Percentiles rank a stretch among this genome's conserved stretches.
These are phyloP conservation scores for Trametes cingulata DNA, from an alignment of 768 basidiomycete genomes.

Conservation along the genomic window DNA sequence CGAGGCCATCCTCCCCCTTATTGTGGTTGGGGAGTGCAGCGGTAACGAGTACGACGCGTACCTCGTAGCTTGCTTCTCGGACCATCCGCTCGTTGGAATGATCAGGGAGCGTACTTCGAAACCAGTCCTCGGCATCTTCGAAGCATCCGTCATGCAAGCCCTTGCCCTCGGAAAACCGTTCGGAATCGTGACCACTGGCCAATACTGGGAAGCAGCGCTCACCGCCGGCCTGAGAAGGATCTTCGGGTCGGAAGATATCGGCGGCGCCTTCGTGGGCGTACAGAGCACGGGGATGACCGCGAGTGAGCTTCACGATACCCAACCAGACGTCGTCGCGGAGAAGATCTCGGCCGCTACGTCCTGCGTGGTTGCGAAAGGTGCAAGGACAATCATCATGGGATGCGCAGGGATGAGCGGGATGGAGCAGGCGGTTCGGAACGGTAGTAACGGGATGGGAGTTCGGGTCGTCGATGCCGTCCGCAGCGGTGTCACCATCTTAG, in stretches of 20 bases:
- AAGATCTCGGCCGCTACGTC: slow-evolving; percentile 31
- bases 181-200: slow-evolving; percentile 40
- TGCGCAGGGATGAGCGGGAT: slow-evolving; percentile 32
- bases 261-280: slow-evolving; percentile 33
- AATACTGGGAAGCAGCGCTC: slow-evolving; percentile 36
- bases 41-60: slow-evolving; percentile 27
- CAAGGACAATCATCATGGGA: slow-evolving; percentile 24
- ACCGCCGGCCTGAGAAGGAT: slow-evolving; percentile 26
- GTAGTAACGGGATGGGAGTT: slow-evolving; percentile 12
- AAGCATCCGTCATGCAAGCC: slow-evolving; percentile 35
- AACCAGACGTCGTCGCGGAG: slow-evolving; percentile 26
- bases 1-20: neutral
- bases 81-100: slow-evolving; percentile 35
- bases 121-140: slow-evolving; percentile 39
- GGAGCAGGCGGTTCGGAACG: slow-evolving; percentile 22
- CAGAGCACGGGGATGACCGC: slow-evolving; percentile 37
- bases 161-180: slow-evolving; percentile 29
- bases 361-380: slow-evolving; percentile 24
- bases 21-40: neutral
- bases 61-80: slow-evolving; percentile 35
- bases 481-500: slow-evolving; percentile 24
- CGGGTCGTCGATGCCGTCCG: slow-evolving; percentile 24
- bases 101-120: slow-evolving; percentile 17
- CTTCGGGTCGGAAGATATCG: slow-evolving; percentile 22
- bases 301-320: slow-evolving; percentile 33